Evolutionary conservation across 768 basidiomycete genomes (phyloP).

Genomic region (Russula earlei): DNA sequence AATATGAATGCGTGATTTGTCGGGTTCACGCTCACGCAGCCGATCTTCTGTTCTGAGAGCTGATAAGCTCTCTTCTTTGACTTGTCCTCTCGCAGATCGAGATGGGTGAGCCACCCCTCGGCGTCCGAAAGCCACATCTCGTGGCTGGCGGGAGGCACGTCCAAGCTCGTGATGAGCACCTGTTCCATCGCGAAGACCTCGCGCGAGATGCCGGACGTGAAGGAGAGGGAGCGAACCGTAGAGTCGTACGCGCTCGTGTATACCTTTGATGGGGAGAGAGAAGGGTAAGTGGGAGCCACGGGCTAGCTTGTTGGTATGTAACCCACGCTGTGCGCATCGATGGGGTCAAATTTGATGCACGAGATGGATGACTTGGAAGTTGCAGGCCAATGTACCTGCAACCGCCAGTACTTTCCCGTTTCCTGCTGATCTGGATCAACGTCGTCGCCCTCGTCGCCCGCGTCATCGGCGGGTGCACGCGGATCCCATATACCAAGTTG

Average conservation of each 20-base stretch:
- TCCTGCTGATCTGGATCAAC: slow-evolving; percentile 35
- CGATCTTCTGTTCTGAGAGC: slow-evolving; percentile 66
- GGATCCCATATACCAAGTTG: slow-evolving; percentile 84
- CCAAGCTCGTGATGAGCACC: slow-evolving; percentile 58
- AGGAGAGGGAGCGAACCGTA: slow-evolving; percentile 63
- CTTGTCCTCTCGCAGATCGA: slow-evolving; percentile 59
- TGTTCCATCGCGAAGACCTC: slow-evolving; percentile 61
- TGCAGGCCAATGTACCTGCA: slow-evolving; percentile 81
- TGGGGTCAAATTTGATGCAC: slow-evolving; percentile 65
- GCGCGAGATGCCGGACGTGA: slow-evolving; percentile 59
- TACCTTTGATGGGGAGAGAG: slow-evolving; percentile 34
- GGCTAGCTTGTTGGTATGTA: neutral
- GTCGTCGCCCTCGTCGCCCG: slow-evolving; percentile 55
- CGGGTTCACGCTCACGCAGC: slow-evolving; percentile 73
- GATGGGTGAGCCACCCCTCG: slow-evolving; percentile 59
- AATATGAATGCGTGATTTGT: slow-evolving; percentile 53
- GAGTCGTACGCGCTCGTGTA: slow-evolving; percentile 80
- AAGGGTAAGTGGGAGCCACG: neutral
- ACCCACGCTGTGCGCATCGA: slow-evolving; percentile 61
- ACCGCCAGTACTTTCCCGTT: slow-evolving; percentile 69
- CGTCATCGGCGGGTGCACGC: slow-evolving; percentile 56
- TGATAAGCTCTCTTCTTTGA: slow-evolving; percentile 50
- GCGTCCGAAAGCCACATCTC: slow-evolving; percentile 84
- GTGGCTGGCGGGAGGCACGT: slow-evolving; percentile 54
- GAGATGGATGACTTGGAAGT: slow-evolving; percentile 74